Percentiles rank a stretch among this genome's conserved stretches.
These are phyloP conservation scores for Cordyceps tenuipes DNA, from an alignment of 2,329 filamentous ascomycete genomes.

Conservation along the genomic window DNA sequence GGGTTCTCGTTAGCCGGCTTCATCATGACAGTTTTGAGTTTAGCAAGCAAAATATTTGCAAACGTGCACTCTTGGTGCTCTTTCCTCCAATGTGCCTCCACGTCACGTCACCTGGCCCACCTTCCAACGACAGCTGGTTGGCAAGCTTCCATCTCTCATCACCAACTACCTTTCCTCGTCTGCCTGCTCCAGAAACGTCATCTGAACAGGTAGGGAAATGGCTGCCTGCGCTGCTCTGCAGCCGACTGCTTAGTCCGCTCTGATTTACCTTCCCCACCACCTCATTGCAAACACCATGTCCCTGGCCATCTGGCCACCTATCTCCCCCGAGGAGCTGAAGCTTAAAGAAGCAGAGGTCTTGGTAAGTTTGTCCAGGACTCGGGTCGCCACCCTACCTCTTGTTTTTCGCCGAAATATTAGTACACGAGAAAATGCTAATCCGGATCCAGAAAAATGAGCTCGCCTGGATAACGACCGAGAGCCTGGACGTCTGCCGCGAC, in stretches of 20 bases:
- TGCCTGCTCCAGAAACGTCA: neutral
- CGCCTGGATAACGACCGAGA: conserved; percentile 45
- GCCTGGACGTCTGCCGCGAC: conserved; percentile 38
- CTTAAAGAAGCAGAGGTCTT: conserved; percentile 40
- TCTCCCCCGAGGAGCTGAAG: conserved; percentile 43
- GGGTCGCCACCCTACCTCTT: no score
- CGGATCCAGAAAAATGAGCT: conserved; percentile 40
- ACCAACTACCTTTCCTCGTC: neutral
- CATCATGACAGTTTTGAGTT: neutral
- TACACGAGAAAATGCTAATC: conserved; percentile 22
- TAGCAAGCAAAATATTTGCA: neutral
- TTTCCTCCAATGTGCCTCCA: neutral
- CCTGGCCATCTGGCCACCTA: conserved; percentile 49
- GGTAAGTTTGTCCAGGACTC: conserved; percentile 28
- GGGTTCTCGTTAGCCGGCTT: neutral
- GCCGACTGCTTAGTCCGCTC: conserved; percentile 6
- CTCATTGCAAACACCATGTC: conserved; percentile 34
- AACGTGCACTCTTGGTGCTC: neutral
- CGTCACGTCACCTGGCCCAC: conserved; percentile 9
- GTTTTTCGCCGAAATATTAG: neutral
- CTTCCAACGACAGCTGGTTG: neutral
- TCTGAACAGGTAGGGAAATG: conserved; percentile 14
- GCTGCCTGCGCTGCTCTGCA: conserved; percentile 18
- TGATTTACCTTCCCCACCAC: neutral
- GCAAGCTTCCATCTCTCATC: neutral